Base-by-base conservation (phyloP, 371 early-diverging fungal genomes). In the Rhizopus arrhizus region DNA sequence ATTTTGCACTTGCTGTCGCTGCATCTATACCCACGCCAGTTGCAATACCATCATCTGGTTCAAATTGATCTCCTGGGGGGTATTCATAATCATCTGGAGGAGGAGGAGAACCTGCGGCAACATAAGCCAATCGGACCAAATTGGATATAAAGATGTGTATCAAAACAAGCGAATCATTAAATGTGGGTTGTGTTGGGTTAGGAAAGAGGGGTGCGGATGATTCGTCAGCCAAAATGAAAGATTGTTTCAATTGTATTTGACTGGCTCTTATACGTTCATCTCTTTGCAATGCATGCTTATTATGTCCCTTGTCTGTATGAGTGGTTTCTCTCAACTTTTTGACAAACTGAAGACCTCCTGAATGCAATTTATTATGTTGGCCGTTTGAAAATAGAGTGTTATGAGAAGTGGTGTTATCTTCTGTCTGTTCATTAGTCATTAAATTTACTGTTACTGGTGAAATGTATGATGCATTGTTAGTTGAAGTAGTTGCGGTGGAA, bases 11-110 rank as follows among this genome's bases (percentile, higher is more conserved):
- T 0, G 84, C 86, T 31, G 81, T 74, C 2, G 89, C 87, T 32
- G 87, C 83, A 72, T 88, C 89, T 49, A 88, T 86, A 6, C 89
- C 85, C 29, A 86, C 77, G 28, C 87, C 86, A 1, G 82, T 77
- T 0, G 89, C 87, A 54, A 86, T 85, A 0, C 85, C 86, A 65
- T 85, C 85, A 40, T 86, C 85, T 6, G 75, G 72, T 43, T 85
- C 84, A 34, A 76, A 66, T 12, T 77, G 71, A 35, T 86, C 85
- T 4, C 77, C 79, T 10, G 69, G 74, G 5, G 79, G 76, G 59
- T 73, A 80, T 33, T 81, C 83, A 51, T 80, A 80, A 34, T 78
- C 74, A 45, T 85, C 85, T 13, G 83, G 77, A 6, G 86, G 84
- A 9, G 84, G 87, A 1, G 81, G 78, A 4, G 85, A 85, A 16